Evolutionary conservation across 2,329 filamentous ascomycete species (phyloP), one percentile per base, ranked within the genome.

Genomic region (Diaporthe amygdali): DNA sequence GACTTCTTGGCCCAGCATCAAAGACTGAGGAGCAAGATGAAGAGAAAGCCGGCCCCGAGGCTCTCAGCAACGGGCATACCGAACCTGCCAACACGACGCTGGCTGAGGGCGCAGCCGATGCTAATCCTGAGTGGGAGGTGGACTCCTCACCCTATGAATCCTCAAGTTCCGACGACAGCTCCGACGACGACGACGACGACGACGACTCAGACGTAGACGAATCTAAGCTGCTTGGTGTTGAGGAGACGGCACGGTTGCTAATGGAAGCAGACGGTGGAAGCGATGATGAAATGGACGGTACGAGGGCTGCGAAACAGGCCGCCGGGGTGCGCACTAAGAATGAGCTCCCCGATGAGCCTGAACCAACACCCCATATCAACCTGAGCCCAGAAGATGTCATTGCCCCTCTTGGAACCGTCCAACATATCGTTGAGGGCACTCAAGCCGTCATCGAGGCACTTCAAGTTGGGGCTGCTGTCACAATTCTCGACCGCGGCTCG

Each of bases 181-280:
- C 90, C 2, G 89, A 91, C 73, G 88, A 87, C 0, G 89, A 87
- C n/a, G 87, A 83, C 49, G 84, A 81, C 1, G 84, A 85, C 46
- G 87, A 90, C 69, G 88, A 89, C 71, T 89, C 87, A 67, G 91
- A 90, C 72, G 89, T 89, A 37, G 94, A 94, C 76, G 89, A 93
- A 34, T 70, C 67, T 27, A 73, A 72, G 67, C 86, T 95, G 51
- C 85, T 98, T 1, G 92, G 92, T 68, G 89, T 95, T 2, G 94
- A 95, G 77, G 95, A 97, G 79, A 92, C 94, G 70, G 94, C 94
- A 0, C 91, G 92, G 41, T 90, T 97, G 61, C 85, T 98, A 27
- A 97, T 98, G 94, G 89, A 92, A 73, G 93, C 90, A 52, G 95
- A 96, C 74, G 91, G 87, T 39, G 93, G 91, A 2, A 95, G 93